Percentiles rank a stretch among this genome's conserved stretches.
Conservation (phyloP, 2,329 filamentous ascomycete species). For the Aaosphaeria pasadenensis region DNA sequence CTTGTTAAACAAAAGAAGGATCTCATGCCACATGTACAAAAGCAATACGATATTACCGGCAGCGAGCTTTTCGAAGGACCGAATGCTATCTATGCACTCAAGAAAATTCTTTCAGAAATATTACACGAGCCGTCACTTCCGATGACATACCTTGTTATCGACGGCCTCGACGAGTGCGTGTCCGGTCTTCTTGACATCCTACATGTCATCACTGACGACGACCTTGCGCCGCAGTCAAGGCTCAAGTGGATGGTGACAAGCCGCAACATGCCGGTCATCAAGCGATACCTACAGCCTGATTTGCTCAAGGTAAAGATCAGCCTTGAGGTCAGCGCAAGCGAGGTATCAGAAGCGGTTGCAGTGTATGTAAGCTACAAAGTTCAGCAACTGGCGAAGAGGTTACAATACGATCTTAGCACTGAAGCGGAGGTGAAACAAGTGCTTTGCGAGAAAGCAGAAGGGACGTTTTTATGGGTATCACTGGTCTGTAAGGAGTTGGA, state of each 20-base stretch:
- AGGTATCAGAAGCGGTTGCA: not conserved
- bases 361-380: not conserved
- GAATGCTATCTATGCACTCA: constrained; percentile 39
- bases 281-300: not conserved
- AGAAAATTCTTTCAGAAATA: constrained; percentile 38
- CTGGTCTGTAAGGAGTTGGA: constrained; percentile 32
- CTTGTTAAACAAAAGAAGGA: constrained; percentile 33
- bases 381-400: not conserved
- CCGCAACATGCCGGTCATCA: constrained; percentile 2
- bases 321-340: not conserved
- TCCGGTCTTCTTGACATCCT: constrained; percentile 4
- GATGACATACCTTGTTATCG: constrained; percentile 7
- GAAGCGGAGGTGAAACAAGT: not conserved
- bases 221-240: constrained; percentile 4
- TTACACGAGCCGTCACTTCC: constrained; percentile 30
- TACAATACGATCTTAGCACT: not conserved
- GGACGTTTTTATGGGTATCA: constrained; percentile 30
- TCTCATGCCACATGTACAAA: constrained; percentile 34
- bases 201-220: constrained; percentile 1
- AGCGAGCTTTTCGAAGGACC: constrained; percentile 38
- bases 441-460: constrained; percentile 1
- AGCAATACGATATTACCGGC: constrained; percentile 34
- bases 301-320: not conserved
- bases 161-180: constrained; percentile 9
- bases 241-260: not conserved